Percentiles rank a stretch among this genome's conserved stretches.
Conservation (phyloP, 1,284 basidiomycete genomes). For the Moniliophthora roreri region DNA sequence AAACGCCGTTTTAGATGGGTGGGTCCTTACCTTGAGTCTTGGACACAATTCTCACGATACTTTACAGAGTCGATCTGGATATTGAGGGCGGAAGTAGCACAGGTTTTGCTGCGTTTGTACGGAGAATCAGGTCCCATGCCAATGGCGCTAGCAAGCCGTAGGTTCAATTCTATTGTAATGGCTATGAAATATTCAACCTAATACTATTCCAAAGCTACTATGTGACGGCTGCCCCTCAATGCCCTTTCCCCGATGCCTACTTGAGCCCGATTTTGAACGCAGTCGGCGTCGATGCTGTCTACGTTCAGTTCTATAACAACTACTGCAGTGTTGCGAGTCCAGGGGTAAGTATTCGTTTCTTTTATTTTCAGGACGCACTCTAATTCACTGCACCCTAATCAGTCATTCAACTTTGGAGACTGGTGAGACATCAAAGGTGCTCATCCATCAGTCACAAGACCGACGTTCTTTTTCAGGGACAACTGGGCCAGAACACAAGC, state of each 20-base stretch:
- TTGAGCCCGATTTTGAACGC: slow-evolving; percentile 53
- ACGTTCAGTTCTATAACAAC: slow-evolving; percentile 60
- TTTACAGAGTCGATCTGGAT: slow-evolving; percentile 57
- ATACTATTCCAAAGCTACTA: slow-evolving; percentile 46
- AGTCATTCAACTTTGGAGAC: slow-evolving; percentile 51
- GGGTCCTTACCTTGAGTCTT: slow-evolving; percentile 33
- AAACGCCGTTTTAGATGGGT: slow-evolving; percentile 65
- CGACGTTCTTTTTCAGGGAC: slow-evolving; percentile 42
- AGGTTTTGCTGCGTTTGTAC: slow-evolving; percentile 56
- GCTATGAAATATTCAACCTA: background rate
- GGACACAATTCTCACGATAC: background rate
- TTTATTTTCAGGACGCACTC: background rate
- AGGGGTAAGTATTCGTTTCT: slow-evolving; percentile 31
- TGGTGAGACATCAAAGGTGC: slow-evolving; percentile 38
- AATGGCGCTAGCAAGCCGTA: slow-evolving; percentile 51
- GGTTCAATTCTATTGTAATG: slow-evolving; percentile 16
- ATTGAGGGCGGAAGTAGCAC: slow-evolving; percentile 59
- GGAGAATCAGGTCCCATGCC: slow-evolving; percentile 45
- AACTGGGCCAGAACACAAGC: slow-evolving; percentile 60
- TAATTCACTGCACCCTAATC: slow-evolving; percentile 6
- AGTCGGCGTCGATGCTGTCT: slow-evolving; percentile 61
- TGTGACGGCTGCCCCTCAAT: slow-evolving; percentile 66
- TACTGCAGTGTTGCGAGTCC: slow-evolving; percentile 47
- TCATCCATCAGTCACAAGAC: slow-evolving; percentile 1
- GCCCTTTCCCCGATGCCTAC: slow-evolving; percentile 62